These are phyloP conservation scores for Acanthamoeba culbertsoni DNA, from an alignment of 208 protist genomes.

Conservation along the genomic window DNA sequence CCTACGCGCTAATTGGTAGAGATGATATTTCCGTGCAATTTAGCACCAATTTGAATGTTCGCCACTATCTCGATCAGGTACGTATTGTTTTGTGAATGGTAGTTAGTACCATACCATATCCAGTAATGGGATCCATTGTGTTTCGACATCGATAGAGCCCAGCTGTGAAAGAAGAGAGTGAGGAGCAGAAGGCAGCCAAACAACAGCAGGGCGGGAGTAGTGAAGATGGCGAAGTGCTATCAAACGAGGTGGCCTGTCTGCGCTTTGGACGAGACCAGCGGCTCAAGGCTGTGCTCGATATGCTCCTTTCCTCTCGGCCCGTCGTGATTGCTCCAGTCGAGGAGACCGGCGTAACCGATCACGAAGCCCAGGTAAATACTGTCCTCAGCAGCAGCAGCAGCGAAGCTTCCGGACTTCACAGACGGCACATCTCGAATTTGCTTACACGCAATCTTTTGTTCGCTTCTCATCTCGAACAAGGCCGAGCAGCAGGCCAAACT, in stretches of 20 bases:
- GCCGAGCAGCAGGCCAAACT: constrained; percentile 73
- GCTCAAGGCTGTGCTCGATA: constrained; percentile 62
- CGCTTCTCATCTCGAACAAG: background rate
- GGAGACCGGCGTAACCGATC: constrained; percentile 58
- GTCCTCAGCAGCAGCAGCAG: background rate
- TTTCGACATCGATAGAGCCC: background rate
- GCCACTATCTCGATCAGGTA: background rate
- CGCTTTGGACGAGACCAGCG: constrained; percentile 71
- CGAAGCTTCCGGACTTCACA: background rate
- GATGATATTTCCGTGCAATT: constrained; percentile 67
- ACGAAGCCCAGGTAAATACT: constrained; percentile 49
- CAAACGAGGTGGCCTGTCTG: constrained; percentile 45
- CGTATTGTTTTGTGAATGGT: background rate
- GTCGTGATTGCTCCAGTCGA: background rate
- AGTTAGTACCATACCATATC: background rate
- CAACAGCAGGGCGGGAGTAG: background rate
- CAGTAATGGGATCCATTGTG: background rate
- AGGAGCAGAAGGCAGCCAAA: background rate
- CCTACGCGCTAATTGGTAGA: constrained; percentile 70
- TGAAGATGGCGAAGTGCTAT: background rate
- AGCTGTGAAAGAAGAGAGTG: background rate
- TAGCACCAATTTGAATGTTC: background rate
- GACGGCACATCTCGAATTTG: background rate
- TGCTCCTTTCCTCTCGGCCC: constrained; percentile 64
- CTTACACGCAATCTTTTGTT: background rate